These are phyloP conservation scores for Pseudogymnoascus sp. DNA, from an alignment of 2,329 filamentous ascomycete genomes.

Conservation along the genomic window DNA sequence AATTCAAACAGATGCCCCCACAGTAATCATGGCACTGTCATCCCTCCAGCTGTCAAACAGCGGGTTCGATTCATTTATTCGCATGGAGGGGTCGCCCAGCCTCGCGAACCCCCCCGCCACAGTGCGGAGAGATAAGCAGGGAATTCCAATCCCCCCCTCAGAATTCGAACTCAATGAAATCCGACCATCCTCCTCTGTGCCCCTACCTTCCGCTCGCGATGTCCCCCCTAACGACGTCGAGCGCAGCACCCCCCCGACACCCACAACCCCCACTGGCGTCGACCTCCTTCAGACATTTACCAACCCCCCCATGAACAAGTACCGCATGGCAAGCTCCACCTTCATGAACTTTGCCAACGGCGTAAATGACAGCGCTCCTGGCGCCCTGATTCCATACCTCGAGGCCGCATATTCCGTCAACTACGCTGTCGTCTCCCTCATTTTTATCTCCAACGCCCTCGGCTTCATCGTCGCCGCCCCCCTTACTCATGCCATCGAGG, in stretches of 20 bases:
- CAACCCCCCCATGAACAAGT: slow-evolving; percentile 60
- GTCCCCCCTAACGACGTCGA: slow-evolving; percentile 30
- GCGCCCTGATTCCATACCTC: slow-evolving; percentile 74
- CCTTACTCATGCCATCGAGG: slow-evolving; percentile 53
- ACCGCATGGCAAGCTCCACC: slow-evolving; percentile 55
- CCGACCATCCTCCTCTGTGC: neutral
- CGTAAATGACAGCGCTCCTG: slow-evolving; percentile 65
- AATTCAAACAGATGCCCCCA: neutral
- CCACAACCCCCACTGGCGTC: slow-evolving; percentile 31
- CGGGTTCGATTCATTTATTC: neutral
- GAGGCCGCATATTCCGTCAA: slow-evolving; percentile 65
- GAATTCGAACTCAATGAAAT: neutral
- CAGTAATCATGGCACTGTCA: neutral
- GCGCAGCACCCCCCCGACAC: slow-evolving; percentile 44
- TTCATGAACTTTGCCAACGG: slow-evolving; percentile 61
- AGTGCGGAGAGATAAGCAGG: neutral
- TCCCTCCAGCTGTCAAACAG: neutral
- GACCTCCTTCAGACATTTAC: slow-evolving; percentile 48
- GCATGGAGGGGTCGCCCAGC: neutral
- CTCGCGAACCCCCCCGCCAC: neutral
- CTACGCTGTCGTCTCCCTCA: slow-evolving; percentile 70
- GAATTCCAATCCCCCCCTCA: neutral
- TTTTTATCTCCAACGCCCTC: slow-evolving; percentile 69
- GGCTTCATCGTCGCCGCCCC: slow-evolving; percentile 70
- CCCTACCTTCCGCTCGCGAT: neutral